Conservation (phyloP, 805 yeast genomes). For the Zygosaccharomyces rouxii region DNA sequence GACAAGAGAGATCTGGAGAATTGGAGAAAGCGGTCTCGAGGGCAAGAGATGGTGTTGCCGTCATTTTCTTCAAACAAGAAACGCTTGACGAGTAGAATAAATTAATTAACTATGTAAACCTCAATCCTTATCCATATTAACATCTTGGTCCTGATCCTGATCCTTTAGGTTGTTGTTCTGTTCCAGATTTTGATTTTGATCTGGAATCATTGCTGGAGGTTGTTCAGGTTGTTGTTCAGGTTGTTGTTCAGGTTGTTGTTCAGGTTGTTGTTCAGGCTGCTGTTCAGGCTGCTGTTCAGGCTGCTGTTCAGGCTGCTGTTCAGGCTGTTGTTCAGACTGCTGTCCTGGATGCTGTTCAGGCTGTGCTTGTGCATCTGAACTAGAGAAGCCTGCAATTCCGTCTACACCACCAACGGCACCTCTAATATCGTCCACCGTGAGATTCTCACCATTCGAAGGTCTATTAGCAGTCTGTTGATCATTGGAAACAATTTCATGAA, state of each 20-base stretch:
- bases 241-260: background rate
- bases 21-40: constrained; percentile 43
- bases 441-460: constrained; percentile 27
- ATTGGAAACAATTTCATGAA: constrained; percentile 2
- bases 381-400: constrained; percentile 44
- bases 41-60: constrained; percentile 60
- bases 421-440: constrained; percentile 46
- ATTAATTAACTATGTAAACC: constrained; percentile 3
- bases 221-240: background rate
- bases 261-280: background rate
- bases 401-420: constrained; percentile 50
- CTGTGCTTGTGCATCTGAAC: constrained; percentile 22
- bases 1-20: constrained; percentile 42
- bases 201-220: background rate
- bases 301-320: background rate
- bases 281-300: background rate
- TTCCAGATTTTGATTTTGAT: background rate
- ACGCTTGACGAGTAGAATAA: background rate
- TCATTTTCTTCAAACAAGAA: constrained; percentile 44
- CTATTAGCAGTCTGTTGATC: background rate
- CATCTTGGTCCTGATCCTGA: constrained; percentile 1
- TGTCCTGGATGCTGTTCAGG: background rate
- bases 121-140: constrained; percentile 4
- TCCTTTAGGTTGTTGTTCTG: background rate
- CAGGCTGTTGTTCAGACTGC: background rate